Evolutionary conservation across 2,329 filamentous ascomycete genomes (phyloP), one percentile per base, ranked within the genome.

Genomic region (Coniosporium tulheliwenetii): DNA sequence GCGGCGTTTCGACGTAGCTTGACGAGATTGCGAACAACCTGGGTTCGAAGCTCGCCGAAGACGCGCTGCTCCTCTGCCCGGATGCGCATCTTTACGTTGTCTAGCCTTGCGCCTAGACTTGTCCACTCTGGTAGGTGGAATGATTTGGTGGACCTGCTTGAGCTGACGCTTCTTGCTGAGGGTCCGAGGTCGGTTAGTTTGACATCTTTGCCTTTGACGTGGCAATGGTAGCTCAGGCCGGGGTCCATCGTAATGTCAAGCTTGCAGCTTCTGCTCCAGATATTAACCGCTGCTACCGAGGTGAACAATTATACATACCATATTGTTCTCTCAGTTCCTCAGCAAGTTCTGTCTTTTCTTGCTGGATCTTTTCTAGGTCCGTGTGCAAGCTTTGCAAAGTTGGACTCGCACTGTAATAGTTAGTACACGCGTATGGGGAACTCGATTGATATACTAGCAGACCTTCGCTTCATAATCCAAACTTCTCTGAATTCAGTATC

Each of bases 51-150:
- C 5, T 70, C 63, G 42, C 75, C 68, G 50, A 96, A 85, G 7
- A 98, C 79, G 36, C 73, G 71, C 51, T 85, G 75, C 62, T 98
- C 91, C 58, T 95, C 91, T 43, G 72, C 70, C 32, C 85, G 77
- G 52, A 98, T 93, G 35, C 79, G 79, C 38, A 79, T 65, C 43
- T 81, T 84, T 5, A 75, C 70, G 50, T 84, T 79, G 60, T 95
- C 87, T 47, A 96, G 77, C 13, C 71, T 71, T 38, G 77, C 75
- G 16, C 91, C 91, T 1, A 98, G 73, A 10, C 70, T 63, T 0
- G 84, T 86, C 91, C 91, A 98, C 50, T 83, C 78, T 0, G 81
- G 71, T 4, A 85, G 67, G 53, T 94, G 81, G 56, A 95, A 89
- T 1, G 86, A 84, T 30, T 80, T 76, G 0, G 91, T 95, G 9